A percentile compares a stretch with the other conserved stretches of the same genome.
Evolutionary conservation across 2,329 filamentous ascomycete genomes (phyloP).

Genomic region (Lachnellula arida): DNA sequence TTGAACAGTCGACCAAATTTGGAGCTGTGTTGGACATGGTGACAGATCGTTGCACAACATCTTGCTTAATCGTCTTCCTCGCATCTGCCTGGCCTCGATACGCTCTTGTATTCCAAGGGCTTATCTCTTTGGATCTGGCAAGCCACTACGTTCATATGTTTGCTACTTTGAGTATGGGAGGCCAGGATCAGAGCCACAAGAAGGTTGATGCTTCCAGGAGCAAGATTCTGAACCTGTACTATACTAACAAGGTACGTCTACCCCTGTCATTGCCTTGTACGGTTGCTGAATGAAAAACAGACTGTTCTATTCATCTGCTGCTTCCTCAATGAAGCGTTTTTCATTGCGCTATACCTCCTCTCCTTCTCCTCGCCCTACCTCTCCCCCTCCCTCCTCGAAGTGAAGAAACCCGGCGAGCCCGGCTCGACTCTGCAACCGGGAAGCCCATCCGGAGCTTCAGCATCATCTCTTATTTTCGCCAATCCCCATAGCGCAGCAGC

Average conservation of each 20-base stretch:
- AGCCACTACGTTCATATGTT: conserved; percentile 99
- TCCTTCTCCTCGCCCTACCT: conserved; percentile 91
- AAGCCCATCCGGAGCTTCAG: conserved; percentile 63
- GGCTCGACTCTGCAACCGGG: conserved; percentile 56
- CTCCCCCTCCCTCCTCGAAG: conserved; percentile 71
- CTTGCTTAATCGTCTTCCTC: conserved; percentile 90
- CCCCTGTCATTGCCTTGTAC: background rate
- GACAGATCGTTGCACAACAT: conserved; percentile 93
- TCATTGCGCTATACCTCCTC: conserved; percentile 95
- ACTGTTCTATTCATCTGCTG: conserved; percentile 88
- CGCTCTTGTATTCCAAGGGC: conserved; percentile 87
- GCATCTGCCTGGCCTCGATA: conserved; percentile 92
- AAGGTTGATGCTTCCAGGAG: conserved; percentile 83
- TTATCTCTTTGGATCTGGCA: conserved; percentile 88
- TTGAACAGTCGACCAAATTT: conserved; percentile 91
- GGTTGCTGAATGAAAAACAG: conserved; percentile 42
- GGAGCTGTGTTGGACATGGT: conserved; percentile 99
- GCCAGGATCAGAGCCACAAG: conserved; percentile 79
- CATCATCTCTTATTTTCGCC: conserved; percentile 72
- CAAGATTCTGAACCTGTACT: conserved; percentile 90
- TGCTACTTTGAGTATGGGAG: conserved; percentile 83
- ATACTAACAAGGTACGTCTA: conserved; percentile 84
- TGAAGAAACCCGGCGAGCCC: conserved; percentile 51
- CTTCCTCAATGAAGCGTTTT: conserved; percentile 89
- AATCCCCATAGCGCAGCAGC: conserved; percentile 90